Evolutionary conservation across 2,329 filamentous ascomycete genomes (phyloP), one percentile per base, ranked within the genome.

Genomic region (Zasmidium citrigriseum): DNA sequence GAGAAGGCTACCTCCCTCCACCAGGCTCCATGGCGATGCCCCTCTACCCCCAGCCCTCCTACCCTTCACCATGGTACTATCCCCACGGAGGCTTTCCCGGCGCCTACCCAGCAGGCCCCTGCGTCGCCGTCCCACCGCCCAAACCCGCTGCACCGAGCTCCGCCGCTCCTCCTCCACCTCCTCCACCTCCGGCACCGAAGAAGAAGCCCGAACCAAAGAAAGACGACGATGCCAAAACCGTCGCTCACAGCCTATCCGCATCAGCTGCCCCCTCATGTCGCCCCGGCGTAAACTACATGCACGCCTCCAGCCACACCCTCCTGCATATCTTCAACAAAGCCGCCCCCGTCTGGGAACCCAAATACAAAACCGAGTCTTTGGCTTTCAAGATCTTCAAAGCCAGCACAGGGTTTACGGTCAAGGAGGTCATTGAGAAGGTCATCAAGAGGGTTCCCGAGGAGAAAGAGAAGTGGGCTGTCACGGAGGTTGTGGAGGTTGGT

Each of bases 371-470:
- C 22, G 50, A 62, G 18, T 10, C 34, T 4, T n/a, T 41, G 34
- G 34, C 34, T 41, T 71, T 73, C 61, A 73, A 73, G 46, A 68
- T 70, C n/a, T 73, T 72, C 58, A 67, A 66, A 16, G 71, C 71
- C 16, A 54, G 59, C 46, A 70, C 69, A 1, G 29, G 52, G 4
- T 65, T 68, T 38, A 62, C 61, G 2, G 64, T 71, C 16, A 54
- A 49, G 20, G 59, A 67, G n/a, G 60, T 75, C 2, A 66, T 73
- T 34, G 69, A 74, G 61, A 62, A 68, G 46, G 58, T 72, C 11
- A n/a, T 68, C 20, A 62, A 60, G 11, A 60, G 51, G 23, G 60
- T 57, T 2, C 59, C 52, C n/a, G 59, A 54, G 21, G 60, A 41
- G 49, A 55, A 48, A 44, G 62, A 52, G 18, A 57, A 58, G 18